Conservation (phyloP, 31 red algal genomes). For the Odonthalia washingtoniensis region DNA sequence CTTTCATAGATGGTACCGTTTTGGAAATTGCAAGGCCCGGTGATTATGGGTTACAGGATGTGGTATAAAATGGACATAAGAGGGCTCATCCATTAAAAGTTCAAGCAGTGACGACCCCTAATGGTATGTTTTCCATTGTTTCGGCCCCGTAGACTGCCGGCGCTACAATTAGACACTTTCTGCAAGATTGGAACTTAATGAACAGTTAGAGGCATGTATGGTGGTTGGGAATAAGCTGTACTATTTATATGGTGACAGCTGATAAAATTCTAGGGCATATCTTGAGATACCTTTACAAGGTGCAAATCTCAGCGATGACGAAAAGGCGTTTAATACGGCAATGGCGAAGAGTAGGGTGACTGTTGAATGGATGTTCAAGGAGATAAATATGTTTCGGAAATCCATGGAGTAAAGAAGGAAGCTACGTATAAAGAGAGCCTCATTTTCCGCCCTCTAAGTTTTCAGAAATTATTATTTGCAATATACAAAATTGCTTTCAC, state of each 20-base stretch:
- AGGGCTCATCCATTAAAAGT: constrained; percentile 52
- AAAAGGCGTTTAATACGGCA: constrained; percentile 7
- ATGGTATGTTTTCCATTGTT: constrained; percentile 45
- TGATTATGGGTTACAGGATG: constrained; percentile 28
- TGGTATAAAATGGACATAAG: constrained; percentile 52
- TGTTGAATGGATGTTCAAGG: constrained; percentile 55
- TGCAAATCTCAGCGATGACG: background rate
- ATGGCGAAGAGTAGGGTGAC: constrained; percentile 1
- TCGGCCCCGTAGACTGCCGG: constrained; percentile 28
- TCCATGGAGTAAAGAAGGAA: constrained; percentile 15
- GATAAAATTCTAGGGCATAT: constrained; percentile 13
- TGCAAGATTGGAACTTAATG: constrained; percentile 5
- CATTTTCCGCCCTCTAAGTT: constrained; percentile 29
- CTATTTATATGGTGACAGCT: constrained; percentile 42
- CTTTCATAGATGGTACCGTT: constrained; percentile 48
- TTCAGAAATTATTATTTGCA: constrained; percentile 17
- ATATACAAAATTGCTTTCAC: constrained; percentile 30
- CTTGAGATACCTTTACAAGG: constrained; percentile 34
- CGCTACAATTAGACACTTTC: constrained; percentile 47
- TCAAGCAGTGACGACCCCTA: constrained; percentile 26
- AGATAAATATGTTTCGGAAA: constrained; percentile 29
- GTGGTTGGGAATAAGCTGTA: constrained; percentile 9
- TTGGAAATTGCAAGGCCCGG: constrained; percentile 35
- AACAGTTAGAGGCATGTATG: constrained; percentile 19
- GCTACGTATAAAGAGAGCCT: background rate